phyloP scores from a whole-genome alignment of 2,329 filamentous ascomycete species.

The Penicillium sp. region DNA sequence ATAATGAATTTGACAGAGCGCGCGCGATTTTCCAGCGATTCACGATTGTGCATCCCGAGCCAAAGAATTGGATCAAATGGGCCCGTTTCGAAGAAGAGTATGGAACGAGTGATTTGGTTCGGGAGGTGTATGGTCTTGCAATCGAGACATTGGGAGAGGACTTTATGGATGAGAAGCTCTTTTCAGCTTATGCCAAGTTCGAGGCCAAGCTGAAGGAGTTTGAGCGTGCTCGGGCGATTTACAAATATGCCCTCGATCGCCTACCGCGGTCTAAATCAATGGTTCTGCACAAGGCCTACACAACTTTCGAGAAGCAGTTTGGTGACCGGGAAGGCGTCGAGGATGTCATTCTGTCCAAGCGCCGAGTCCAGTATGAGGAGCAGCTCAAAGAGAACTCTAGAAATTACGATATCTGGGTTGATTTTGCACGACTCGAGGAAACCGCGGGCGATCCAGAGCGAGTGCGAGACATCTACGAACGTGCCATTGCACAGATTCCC shows the following conservation, averaged over 20 bases:
- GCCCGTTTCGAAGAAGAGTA: constrained; percentile 94
- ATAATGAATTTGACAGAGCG: constrained; percentile 88
- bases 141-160: constrained; percentile 90
- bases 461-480: constrained; percentile 89
- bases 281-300: constrained; percentile 87
- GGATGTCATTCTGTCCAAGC: constrained; percentile 91
- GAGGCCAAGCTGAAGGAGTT: constrained; percentile 95
- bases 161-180: constrained; percentile 93
- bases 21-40: constrained; percentile 86
- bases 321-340: constrained; percentile 91
- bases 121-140: constrained; percentile 85
- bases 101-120: constrained; percentile 85
- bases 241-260: constrained; percentile 92
- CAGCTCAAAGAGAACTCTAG: constrained; percentile 90
- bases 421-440: constrained; percentile 89
- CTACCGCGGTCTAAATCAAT: constrained; percentile 84
- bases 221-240: constrained; percentile 89
- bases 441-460: constrained; percentile 76
- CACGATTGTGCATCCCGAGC: constrained; percentile 88
- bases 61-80: constrained; percentile 99
- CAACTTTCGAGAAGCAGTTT: constrained; percentile 97
- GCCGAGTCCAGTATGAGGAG: constrained; percentile 90
- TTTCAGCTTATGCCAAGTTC: constrained; percentile 92
- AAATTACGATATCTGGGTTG: constrained; percentile 97
- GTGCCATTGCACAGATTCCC: constrained; percentile 91